Evolutionary conservation across 1,139 yeast species (phyloP).

Genomic region (Nematodospora anomalae): DNA sequence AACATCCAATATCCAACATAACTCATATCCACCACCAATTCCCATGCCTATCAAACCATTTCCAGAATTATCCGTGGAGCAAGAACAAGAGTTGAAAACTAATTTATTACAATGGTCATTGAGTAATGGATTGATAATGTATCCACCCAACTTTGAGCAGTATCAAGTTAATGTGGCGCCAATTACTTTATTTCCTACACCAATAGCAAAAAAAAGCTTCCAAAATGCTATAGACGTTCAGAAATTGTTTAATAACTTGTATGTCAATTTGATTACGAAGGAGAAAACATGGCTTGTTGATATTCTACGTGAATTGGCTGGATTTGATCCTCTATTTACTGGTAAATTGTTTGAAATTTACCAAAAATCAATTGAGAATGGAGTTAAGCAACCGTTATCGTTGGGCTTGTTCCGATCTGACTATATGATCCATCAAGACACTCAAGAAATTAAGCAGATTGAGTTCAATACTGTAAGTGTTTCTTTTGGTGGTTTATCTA

Average conservation of each 20-base stretch:
- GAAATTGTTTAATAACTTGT: constrained; percentile 66
- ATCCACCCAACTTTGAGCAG: constrained; percentile 55
- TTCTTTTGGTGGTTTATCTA: constrained; percentile 88
- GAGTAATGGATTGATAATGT: constrained; percentile 76
- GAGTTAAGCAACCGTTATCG: constrained; percentile 59
- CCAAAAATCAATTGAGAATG: constrained; percentile 38
- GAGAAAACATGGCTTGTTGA: constrained; percentile 58
- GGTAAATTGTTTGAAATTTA: constrained; percentile 71
- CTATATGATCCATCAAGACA: constrained; percentile 66
- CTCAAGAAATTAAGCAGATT: constrained; percentile 71
- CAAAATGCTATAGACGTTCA: constrained; percentile 70
- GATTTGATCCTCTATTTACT: constrained; percentile 74
- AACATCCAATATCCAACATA: background rate
- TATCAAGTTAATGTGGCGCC: constrained; percentile 72
- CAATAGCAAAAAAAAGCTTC: constrained; percentile 70
- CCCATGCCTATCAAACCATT: constrained; percentile 24
- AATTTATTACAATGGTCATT: constrained; percentile 74
- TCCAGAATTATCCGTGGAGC: constrained; percentile 31
- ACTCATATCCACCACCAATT: background rate
- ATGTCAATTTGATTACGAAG: constrained; percentile 60
- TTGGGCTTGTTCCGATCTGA: constrained; percentile 90
- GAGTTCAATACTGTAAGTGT: constrained; percentile 96
- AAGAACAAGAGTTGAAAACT: constrained; percentile 32
- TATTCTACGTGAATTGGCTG: constrained; percentile 55
- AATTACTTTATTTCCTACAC: constrained; percentile 86